Conservation (phyloP, 441 rosid species). For the Populus tomentosa region DNA sequence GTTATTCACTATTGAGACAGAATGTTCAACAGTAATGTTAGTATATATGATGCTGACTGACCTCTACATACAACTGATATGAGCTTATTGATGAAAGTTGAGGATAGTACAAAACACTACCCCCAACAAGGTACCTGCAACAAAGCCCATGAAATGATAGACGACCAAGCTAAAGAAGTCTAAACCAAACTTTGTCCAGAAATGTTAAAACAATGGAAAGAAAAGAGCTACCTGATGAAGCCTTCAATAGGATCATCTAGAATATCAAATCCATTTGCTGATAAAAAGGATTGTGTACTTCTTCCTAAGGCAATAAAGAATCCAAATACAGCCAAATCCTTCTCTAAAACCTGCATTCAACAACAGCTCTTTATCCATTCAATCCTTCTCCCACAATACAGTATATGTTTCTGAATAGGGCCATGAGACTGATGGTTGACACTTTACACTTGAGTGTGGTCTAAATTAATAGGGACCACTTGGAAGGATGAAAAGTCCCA, state of each 20-base stretch:
- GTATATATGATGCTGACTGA: conserved; percentile 26
- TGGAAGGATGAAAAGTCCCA: background rate
- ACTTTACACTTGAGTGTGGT: background rate
- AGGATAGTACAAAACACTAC: conserved; percentile 90
- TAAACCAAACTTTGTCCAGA: conserved; percentile 5
- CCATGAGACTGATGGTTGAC: background rate
- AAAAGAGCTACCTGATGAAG: conserved; percentile 62
- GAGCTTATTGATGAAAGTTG: conserved; percentile 96
- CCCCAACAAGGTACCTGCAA: conserved; percentile 86
- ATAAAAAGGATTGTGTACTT: conserved; percentile 69
- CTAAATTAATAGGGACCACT: background rate
- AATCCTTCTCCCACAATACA: background rate
- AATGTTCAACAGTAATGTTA: background rate
- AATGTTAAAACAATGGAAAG: background rate
- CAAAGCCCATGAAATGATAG: conserved; percentile 16
- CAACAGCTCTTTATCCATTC: conserved; percentile 8
- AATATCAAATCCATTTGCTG: conserved; percentile 71
- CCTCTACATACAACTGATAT: conserved; percentile 98
- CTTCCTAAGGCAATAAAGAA: conserved; percentile 96
- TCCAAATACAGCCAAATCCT: conserved; percentile 98
- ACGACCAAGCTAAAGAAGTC: background rate
- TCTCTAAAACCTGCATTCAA: conserved; percentile 81
- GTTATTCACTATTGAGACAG: background rate
- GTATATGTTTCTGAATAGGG: background rate
- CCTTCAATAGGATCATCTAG: conserved; percentile 63